Base-by-base conservation (phyloP, 2,329 filamentous ascomycete species). In the Colletotrichum sp. region DNA sequence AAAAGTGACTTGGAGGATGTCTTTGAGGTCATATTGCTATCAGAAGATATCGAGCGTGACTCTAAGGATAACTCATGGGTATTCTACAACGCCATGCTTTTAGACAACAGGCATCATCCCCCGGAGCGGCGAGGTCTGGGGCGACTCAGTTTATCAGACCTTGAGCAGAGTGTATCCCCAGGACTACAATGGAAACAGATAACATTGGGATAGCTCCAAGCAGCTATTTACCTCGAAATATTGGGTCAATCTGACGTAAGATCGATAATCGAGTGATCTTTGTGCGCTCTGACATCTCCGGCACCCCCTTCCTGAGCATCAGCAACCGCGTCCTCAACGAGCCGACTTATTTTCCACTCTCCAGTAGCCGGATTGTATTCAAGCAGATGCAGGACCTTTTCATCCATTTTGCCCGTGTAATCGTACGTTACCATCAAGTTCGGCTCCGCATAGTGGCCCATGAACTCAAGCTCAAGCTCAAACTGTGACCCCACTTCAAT, bases 361-460 rank as follows among this genome's bases (percentile, higher is more conserved):
- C 82, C 79, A 5, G 71, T 80, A 7, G 75, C 65, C 1, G 81
- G 82, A 18, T 80, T 79, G 36, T 84, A 84, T 32, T 82, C 82
- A 6, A 84, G 78, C 12, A 83, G 72, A 52, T 83, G 82, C 63
- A 78, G 30, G 0, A 66, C 26, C 49, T 79, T 65, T 6, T 21
- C 39, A 18, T 73, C 77, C 3, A 63, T 57, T 3, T 78, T 73
- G 5, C 52, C 76, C 1, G 60, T 59, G 28, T 80, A 79, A 18
- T 72, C 68, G 63, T 81, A 79, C 6, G 34, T 57, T 2, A 82
- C 67, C 65, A 84, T 81, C 44, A 88, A 64, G 49, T 85, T 85
- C 0, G 86, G 87, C 77, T 89, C 87, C 3, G 83, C 82, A 34
- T 88, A 89, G 68, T 89, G 83, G 0, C 87, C 86, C 85, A 89